Base-by-base conservation (phyloP, 164 flowering plant genomes). In the Cinnamomum micranthum region DNA sequence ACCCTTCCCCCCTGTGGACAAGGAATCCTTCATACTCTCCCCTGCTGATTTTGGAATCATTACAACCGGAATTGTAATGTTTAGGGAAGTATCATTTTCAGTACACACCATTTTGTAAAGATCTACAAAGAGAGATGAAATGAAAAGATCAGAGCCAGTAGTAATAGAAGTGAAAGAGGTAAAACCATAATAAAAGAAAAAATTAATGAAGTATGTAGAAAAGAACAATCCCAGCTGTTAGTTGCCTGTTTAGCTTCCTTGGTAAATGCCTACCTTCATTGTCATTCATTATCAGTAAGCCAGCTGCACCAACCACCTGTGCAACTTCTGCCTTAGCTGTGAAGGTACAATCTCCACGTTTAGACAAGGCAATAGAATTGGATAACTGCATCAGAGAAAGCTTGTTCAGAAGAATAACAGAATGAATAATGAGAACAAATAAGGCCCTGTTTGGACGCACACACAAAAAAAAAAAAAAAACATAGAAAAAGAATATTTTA, bases 41-140 rank as follows among this genome's bases (percentile, higher is more conserved):
- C 98, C 95, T 59, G 75, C 89, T 33, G 94, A 87, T 79, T 90
- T 90, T 12, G 89, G 79, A 75, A 94, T 86, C 86, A 86, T 89
- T 58, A 89, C 86, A 75, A 88, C 88, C 80, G 97, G 97, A 81
- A 94, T 92, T 12, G 78, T 82, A 68, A 94, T 87, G 74, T 88
- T 78, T 41, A 81, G 33, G 80, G 79, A 70, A 64, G 91, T 81
- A 59, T 80, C 87, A 79, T 87, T 84, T 13, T 80, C 84, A 71
- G 85, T 69, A 79, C 98, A 91, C 62, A 74, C 84, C 97, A 92
- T 92, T 86, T 89, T 81, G 72, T 70, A 74, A 68, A 88, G 84
- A 67, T 87, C 98, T 92, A 80, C 50, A 81, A 68, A 55, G 24
- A 59, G 55, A 66, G 6, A 24, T 19, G n/a, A 19, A 52, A 68